Evolutionary conservation across 306 rosid genomes (phyloP).

Genomic region (Fragaria vesca): DNA sequence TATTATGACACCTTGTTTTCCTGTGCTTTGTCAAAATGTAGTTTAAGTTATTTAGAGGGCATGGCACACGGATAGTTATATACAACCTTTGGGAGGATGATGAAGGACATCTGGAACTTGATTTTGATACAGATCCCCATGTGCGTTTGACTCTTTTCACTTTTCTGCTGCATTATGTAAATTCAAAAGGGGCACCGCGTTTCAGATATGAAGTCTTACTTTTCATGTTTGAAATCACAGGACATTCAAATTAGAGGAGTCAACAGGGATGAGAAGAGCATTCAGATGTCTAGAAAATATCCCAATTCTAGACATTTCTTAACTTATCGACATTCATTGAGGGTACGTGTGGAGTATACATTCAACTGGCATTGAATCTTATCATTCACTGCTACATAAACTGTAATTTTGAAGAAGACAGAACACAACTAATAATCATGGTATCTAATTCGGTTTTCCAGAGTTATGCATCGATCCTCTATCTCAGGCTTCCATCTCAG

Average conservation of each 20-base stretch:
- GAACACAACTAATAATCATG: not conserved
- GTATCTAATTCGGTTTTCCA: slow-evolving; percentile 30
- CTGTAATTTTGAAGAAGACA: not conserved
- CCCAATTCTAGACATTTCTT: slow-evolving; percentile 85
- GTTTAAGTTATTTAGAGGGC: slow-evolving; percentile 62
- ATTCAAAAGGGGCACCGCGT: not conserved
- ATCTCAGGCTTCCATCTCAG: slow-evolving; percentile 73
- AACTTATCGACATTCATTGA: slow-evolving; percentile 79
- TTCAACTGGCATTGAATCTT: not conserved
- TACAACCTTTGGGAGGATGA: slow-evolving; percentile 98
- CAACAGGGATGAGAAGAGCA: slow-evolving; percentile 80
- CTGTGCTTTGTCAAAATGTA: slow-evolving; percentile 17
- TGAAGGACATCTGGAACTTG: slow-evolving; percentile 86
- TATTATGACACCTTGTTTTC: not conserved
- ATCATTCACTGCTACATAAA: not conserved
- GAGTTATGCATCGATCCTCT: slow-evolving; percentile 90
- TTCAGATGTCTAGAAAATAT: slow-evolving; percentile 68
- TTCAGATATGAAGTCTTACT: not conserved
- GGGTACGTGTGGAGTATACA: slow-evolving; percentile 43
- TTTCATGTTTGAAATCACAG: slow-evolving; percentile 37
- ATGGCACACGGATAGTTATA: slow-evolving; percentile 80
- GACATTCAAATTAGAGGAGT: slow-evolving; percentile 92
- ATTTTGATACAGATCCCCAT: slow-evolving; percentile 71
- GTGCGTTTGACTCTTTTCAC: slow-evolving; percentile 36
- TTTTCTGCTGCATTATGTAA: not conserved